Percentiles rank a stretch among this genome's conserved stretches.
phyloP scores from a whole-genome alignment of 805 yeast genomes.

The Millerago galiae region DNA sequence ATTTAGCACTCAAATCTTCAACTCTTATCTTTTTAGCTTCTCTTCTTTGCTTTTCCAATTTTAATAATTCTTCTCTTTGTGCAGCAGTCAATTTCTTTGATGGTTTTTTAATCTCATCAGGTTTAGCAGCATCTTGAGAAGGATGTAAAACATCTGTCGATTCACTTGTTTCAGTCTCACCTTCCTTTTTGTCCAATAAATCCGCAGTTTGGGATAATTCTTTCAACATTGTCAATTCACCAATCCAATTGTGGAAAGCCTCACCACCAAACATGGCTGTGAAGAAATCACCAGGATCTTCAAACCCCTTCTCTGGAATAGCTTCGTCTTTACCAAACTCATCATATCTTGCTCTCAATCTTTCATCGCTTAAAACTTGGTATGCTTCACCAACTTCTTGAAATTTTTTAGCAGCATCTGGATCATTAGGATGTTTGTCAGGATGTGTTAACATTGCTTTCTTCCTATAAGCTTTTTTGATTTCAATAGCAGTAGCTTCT shows the following conservation, averaged over 20 bases:
- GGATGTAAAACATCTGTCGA: not conserved
- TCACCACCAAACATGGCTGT: slow-evolving; percentile 81
- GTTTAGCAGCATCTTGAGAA: not conserved
- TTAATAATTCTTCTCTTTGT: slow-evolving; percentile 43
- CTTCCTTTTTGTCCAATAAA: slow-evolving; percentile 24
- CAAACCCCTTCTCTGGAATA: slow-evolving; percentile 63
- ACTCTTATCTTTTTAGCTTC: slow-evolving; percentile 43
- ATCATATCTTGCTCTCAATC: slow-evolving; percentile 69
- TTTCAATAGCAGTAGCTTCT: slow-evolving; percentile 71
- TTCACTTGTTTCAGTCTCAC: not conserved
- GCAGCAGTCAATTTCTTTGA: slow-evolving; percentile 25
- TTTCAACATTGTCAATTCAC: slow-evolving; percentile 64
- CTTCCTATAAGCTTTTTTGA: slow-evolving; percentile 90
- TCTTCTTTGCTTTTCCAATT: slow-evolving; percentile 49
- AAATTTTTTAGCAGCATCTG: slow-evolving; percentile 79
- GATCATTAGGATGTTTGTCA: slow-evolving; percentile 94
- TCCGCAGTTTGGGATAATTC: slow-evolving; percentile 56
- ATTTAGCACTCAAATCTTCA: slow-evolving; percentile 41
- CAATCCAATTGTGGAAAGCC: slow-evolving; percentile 71
- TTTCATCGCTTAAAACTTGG: slow-evolving; percentile 71
- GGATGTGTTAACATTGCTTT: slow-evolving; percentile 90
- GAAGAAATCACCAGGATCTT: slow-evolving; percentile 84
- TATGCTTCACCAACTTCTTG: slow-evolving; percentile 70
- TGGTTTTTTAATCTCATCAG: not conserved
- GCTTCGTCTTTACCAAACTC: slow-evolving; percentile 77